Evolutionary conservation across 129 eudicot genomes (phyloP).

Genomic region (Calendula officinalis): DNA sequence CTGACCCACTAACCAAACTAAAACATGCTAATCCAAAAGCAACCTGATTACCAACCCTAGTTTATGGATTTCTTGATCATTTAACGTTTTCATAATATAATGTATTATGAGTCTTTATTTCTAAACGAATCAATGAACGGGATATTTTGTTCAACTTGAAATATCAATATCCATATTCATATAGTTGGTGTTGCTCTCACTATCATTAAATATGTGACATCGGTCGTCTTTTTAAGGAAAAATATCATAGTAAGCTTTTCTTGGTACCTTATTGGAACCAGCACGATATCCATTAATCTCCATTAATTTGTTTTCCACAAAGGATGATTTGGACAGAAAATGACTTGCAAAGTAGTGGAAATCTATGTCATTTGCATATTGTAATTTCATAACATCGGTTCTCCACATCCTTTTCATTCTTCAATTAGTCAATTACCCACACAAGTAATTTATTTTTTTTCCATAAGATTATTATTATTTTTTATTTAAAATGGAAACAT

Average conservation of each 20-base stretch:
- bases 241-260: neutral
- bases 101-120: neutral
- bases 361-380: slow-evolving; percentile 13
- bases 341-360: slow-evolving; percentile 19
- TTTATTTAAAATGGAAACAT: neutral
- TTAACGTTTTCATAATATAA: neutral
- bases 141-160: no score
- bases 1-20: no score
- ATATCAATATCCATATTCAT: no score
- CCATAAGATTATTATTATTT: neutral
- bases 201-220: neutral
- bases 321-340: slow-evolving; percentile 3
- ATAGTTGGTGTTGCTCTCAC: slow-evolving; percentile 2
- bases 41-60: no score
- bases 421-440: neutral
- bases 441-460: neutral
- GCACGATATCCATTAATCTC: slow-evolving; percentile 6
- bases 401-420: slow-evolving; percentile 11
- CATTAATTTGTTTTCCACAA: neutral
- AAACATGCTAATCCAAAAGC: no score
- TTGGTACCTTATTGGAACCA: slow-evolving; percentile 6
- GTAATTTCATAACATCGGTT: slow-evolving; percentile 4
- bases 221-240: neutral
- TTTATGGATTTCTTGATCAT: no score
- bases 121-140: neutral